A percentile compares a stretch with the other conserved stretches of the same genome.
Evolutionary conservation across 306 rosid species (phyloP).

Genomic region (Sicyos edulis): DNA sequence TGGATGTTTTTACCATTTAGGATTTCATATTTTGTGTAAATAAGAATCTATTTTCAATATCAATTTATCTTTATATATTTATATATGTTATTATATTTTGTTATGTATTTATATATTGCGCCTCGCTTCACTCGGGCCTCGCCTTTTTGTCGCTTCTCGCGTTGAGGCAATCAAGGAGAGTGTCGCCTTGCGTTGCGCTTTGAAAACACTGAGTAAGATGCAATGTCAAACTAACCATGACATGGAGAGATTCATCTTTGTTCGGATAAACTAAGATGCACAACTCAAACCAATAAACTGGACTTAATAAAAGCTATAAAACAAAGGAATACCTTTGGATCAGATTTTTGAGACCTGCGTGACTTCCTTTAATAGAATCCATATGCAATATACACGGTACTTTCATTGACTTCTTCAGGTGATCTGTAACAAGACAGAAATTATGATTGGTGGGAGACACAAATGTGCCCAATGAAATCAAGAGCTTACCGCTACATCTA

Average conservation of each 20-base stretch:
- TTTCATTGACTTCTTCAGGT: conserved; percentile 41
- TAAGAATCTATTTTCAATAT: no score
- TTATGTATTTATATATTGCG: no score
- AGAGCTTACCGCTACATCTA: conserved; percentile 50
- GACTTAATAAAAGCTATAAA: conserved; percentile 17
- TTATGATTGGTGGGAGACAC: conserved; percentile 23
- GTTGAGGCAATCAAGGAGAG: no score
- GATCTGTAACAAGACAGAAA: conserved; percentile 46
- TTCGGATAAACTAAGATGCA: not conserved
- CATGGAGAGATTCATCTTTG: not conserved
- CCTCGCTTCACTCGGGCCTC: no score
- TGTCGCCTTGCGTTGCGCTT: no score
- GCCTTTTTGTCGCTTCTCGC: no score
- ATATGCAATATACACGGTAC: conserved; percentile 86
- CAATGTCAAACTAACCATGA: conserved; percentile 10
- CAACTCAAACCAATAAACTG: not conserved
- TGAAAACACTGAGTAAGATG: no score
- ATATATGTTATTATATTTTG: no score
- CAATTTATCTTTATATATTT: no score
- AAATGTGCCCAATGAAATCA: conserved; percentile 14
- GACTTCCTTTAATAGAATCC: conserved; percentile 97
- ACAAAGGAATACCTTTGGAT: conserved; percentile 64
- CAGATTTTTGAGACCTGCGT: conserved; percentile 75
- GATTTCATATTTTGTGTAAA: no score
- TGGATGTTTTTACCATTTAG: no score